phyloP scores from a whole-genome alignment of 768 basidiomycete species.

The Serendipita sp. region DNA sequence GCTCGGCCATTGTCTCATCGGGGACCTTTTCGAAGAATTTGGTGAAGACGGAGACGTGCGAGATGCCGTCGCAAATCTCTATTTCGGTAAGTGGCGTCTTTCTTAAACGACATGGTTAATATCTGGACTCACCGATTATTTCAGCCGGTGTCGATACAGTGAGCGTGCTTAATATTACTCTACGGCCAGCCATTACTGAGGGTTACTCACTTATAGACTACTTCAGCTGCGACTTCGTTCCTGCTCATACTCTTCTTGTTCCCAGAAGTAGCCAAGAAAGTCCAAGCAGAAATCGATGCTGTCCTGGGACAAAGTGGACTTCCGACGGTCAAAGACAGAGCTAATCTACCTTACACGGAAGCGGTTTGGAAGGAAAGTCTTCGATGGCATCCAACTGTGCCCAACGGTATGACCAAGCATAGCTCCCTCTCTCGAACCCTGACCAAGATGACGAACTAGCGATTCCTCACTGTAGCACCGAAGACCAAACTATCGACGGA shows the following conservation, averaged over 20 bases:
- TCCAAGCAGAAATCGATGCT: background rate
- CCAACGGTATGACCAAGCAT: background rate
- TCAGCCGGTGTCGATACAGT: background rate
- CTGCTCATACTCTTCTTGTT: background rate
- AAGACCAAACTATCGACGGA: slow-evolving; percentile 1
- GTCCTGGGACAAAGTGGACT: background rate
- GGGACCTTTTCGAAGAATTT: background rate
- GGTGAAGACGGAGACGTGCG: background rate
- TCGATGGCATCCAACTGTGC: background rate
- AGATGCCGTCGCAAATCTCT: background rate
- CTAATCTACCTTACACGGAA: background rate
- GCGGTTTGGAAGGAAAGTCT: background rate
- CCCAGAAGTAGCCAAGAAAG: background rate
- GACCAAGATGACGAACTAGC: background rate
- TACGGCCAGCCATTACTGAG: too few relatives aligned
- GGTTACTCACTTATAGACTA: background rate
- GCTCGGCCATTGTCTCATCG: background rate
- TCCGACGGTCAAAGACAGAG: background rate
- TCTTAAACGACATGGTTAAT: background rate
- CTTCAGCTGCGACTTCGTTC: background rate
- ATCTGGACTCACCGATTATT: too few relatives aligned
- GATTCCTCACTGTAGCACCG: background rate
- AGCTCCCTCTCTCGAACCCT: background rate
- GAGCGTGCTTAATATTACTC: too few relatives aligned
- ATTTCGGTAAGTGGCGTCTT: background rate